A percentile compares a stretch with the other conserved stretches of the same genome.
Evolutionary conservation across 2,329 filamentous ascomycete species (phyloP).

Genomic region (Fusarium chaquense): DNA sequence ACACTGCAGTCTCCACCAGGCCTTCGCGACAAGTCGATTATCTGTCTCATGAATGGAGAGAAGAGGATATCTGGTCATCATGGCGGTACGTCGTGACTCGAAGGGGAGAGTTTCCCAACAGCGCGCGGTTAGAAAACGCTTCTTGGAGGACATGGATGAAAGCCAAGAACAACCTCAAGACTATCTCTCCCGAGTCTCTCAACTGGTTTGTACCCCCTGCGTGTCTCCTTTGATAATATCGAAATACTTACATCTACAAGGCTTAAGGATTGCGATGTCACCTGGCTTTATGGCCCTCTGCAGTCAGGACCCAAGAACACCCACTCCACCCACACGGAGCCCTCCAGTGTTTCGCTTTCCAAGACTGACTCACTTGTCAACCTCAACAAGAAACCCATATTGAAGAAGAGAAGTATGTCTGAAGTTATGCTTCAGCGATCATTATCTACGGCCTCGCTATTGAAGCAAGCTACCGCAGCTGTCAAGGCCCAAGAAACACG

Average conservation of each 20-base stretch:
- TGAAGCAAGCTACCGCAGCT: slow-evolving; percentile 89
- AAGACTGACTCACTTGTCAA: slow-evolving; percentile 74
- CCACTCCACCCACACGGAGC: slow-evolving; percentile 59
- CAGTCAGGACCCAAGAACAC: slow-evolving; percentile 76
- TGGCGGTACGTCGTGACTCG: slow-evolving; percentile 93
- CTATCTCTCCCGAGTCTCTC: slow-evolving; percentile 88
- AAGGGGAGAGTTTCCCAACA: slow-evolving; percentile 82
- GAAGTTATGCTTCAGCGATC: slow-evolving; percentile 94
- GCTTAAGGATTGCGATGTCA: slow-evolving; percentile 97
- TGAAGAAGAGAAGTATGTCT: slow-evolving; percentile 97
- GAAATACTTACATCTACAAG: slow-evolving; percentile 61
- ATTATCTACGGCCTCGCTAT: slow-evolving; percentile 85
- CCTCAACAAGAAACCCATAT: slow-evolving; percentile 82
- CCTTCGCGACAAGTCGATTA: slow-evolving; percentile 95
- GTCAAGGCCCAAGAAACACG: slow-evolving; percentile 82
- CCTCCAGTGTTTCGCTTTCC: slow-evolving; percentile 59
- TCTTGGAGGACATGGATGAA: slow-evolving; percentile 99
- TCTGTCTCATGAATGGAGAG: slow-evolving; percentile 90
- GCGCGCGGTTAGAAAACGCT: slow-evolving; percentile 89
- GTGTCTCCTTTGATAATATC: slow-evolving; percentile 1
- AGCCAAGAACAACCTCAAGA: slow-evolving; percentile 85
- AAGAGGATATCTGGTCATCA: slow-evolving; percentile 97
- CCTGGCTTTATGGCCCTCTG: slow-evolving; percentile 95
- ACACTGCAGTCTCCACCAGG: slow-evolving; percentile 78
- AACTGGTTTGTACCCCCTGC: slow-evolving; percentile 76